These are phyloP conservation scores for Neurospora sp. DNA, from an alignment of 495 filamentous ascomycete species.

Conservation along the genomic window DNA sequence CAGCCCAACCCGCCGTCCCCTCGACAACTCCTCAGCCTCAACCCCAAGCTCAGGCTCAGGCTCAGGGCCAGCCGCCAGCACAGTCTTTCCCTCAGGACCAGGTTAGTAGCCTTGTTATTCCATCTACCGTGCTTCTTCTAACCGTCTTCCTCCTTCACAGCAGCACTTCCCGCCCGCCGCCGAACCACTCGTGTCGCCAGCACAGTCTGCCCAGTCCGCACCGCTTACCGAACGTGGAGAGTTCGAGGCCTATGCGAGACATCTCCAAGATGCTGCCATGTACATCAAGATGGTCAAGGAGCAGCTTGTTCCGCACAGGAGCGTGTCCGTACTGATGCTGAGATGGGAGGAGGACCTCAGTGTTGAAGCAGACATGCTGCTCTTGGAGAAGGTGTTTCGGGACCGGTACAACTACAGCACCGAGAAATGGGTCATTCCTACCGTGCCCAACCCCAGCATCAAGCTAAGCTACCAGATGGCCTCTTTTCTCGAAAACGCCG, in stretches of 20 bases:
- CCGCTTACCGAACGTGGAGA: conserved; percentile 35
- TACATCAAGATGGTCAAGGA: conserved; percentile 42
- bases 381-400: conserved; percentile 39
- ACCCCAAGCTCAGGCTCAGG: conserved; percentile 6
- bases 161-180: conserved; percentile 11
- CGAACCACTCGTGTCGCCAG: conserved; percentile 15
- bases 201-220: conserved; percentile 10
- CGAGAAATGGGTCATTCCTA: conserved; percentile 42
- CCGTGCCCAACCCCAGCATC: conserved; percentile 38
- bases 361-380: conserved; percentile 36
- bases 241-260: conserved; percentile 47
- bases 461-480: conserved; percentile 44
- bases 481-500: conserved; percentile 39
- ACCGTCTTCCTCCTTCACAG: not conserved
- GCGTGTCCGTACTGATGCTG: conserved; percentile 42
- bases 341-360: conserved; percentile 46
- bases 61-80: conserved; percentile 6
- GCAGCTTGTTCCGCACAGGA: conserved; percentile 27
- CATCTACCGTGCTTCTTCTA: not conserved
- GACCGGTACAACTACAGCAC: conserved; percentile 45
- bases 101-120: conserved; percentile 8
- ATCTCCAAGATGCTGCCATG: conserved; percentile 49
- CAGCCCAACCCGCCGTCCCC: conserved; percentile 5
- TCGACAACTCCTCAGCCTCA: conserved; percentile 12
- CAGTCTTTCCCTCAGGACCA: conserved; percentile 19